Evolutionary conservation across 2,329 filamentous ascomycete genomes (phyloP).

Genomic region (Grosmannia clavigera): DNA sequence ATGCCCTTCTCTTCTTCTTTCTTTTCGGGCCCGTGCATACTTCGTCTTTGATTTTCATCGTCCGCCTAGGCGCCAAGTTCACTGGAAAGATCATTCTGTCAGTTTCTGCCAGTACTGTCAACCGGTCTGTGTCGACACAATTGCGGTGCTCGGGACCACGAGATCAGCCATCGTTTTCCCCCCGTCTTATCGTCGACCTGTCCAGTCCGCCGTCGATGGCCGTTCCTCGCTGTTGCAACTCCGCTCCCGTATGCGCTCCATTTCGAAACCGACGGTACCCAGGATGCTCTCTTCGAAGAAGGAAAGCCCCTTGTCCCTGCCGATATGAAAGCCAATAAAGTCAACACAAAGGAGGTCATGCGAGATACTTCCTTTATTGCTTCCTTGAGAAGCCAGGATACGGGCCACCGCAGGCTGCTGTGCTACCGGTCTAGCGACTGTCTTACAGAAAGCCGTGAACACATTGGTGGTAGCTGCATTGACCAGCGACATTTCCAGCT

Average conservation of each 20-base stretch:
- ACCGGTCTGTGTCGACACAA: not conserved
- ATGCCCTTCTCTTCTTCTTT: not conserved
- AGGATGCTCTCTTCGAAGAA: constrained; percentile 47
- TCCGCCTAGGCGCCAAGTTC: not conserved
- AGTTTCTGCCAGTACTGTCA: not conserved
- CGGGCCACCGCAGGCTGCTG: constrained; percentile 48
- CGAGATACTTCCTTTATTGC: not conserved
- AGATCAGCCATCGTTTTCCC: constrained; percentile 62
- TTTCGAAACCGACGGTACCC: constrained; percentile 36
- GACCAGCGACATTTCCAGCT: constrained; percentile 20
- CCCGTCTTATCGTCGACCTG: constrained; percentile 45
- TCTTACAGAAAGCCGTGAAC: constrained; percentile 57
- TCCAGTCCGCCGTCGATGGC: constrained; percentile 48
- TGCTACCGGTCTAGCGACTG: constrained; percentile 65
- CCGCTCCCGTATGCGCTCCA: constrained; percentile 57
- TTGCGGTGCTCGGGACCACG: constrained; percentile 26
- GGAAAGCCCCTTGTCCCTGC: constrained; percentile 47
- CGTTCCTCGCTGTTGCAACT: constrained; percentile 52
- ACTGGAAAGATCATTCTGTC: not conserved
- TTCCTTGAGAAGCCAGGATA: constrained; percentile 46
- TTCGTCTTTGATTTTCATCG: not conserved
- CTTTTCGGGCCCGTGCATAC: not conserved
- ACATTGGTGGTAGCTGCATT: constrained; percentile 27
- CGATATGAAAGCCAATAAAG: constrained; percentile 62
- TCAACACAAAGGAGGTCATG: no score